Conservation (phyloP, 78 protist genomes). For the Diacronema lutheri region DNA sequence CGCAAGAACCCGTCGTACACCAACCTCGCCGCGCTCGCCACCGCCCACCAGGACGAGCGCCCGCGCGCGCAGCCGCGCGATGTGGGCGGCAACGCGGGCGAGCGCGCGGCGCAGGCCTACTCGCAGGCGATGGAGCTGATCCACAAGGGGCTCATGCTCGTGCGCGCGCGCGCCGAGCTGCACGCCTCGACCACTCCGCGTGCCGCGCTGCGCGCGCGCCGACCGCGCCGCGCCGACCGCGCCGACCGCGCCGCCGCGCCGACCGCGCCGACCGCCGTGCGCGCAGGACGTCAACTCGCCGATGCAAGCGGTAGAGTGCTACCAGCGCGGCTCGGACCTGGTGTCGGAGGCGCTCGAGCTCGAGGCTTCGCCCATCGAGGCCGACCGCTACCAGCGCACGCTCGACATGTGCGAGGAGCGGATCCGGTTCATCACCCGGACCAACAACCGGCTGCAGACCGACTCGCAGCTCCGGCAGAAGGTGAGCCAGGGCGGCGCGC, state of each 20-base stretch:
- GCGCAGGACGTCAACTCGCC: neutral
- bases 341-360: neutral
- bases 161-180: too few species aligned
- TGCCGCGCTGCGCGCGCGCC: too few species aligned
- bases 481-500: too few species aligned
- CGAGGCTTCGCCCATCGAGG: neutral
- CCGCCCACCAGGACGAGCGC: neutral
- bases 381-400: neutral
- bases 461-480: neutral
- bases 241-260: too few species aligned
- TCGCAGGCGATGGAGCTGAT: constrained; percentile 1
- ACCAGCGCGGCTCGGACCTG: neutral
- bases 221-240: too few species aligned
- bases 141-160: neutral
- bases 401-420: constrained; percentile 15
- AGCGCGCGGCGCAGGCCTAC: neutral
- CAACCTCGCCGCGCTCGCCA: constrained; percentile 1
- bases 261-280: too few species aligned
- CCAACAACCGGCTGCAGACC: neutral
- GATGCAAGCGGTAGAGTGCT: neutral
- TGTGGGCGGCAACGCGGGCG: neutral
- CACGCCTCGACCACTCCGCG: too few species aligned
- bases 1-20: neutral
- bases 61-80: neutral
- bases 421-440: neutral